Base-by-base conservation (phyloP, 768 basidiomycete genomes). In the Tulasnella sp. region DNA sequence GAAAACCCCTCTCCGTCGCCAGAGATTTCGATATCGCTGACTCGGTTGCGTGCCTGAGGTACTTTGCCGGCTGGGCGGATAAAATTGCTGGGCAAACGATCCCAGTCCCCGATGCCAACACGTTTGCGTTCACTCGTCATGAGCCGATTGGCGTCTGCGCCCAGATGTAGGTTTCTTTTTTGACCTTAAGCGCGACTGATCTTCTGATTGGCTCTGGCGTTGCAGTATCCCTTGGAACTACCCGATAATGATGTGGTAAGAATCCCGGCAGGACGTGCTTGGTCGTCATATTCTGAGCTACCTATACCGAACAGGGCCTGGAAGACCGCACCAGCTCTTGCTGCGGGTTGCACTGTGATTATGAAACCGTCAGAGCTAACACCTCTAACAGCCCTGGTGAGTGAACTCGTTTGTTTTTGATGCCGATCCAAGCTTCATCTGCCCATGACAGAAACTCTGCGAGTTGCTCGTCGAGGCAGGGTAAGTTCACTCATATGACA, bases 71-170 rank as follows among this genome's bases (percentile, higher is more conserved):
- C 8, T 52, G 25, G 60, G 19, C 63, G 41, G 93, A 97, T 74
- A 98, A 97, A 73, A 84, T 96, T 52, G 73, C 77, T 24, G 94
- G 96, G 21, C 82, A 93, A 83, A 82, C 80, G 30, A 80, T 92
- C 63, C 89, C 92, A 69, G 76, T 88, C 27, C 83, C 90, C 50
- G 66, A 66, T 67, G 84, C 85, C 69, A 74, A 73, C 50, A 96
- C 94, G 71, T 72, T 88, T 56, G 88, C 86, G 3, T 92, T 87
- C 72, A 92, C 91, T 7, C 80, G 81, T 34, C 85, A 87, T 66
- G 92, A 93, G 49, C 91, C 92, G 19, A 84, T 94, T 63, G 92
- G 92, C n/a, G 92, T 93, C 29, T 91, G 88, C 67, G 92, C 86
- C 2, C 93, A 96, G 70, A 93, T 90, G 87, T 88, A 66, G 58